phyloP scores from a whole-genome alignment of 495 filamentous ascomycete genomes.

The Aspergillus coremiiformis region DNA sequence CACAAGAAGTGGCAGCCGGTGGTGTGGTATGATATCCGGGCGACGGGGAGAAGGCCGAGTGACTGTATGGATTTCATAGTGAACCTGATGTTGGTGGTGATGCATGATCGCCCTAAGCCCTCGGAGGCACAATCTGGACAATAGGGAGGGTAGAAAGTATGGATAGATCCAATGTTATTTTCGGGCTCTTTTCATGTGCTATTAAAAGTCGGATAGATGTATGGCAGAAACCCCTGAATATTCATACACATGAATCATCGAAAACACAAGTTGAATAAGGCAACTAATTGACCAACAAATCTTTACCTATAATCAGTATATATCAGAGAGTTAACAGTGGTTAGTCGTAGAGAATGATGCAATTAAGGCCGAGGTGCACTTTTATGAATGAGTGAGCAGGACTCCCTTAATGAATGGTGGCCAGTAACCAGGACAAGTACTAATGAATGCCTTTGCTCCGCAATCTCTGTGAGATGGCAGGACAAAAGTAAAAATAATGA shows the following conservation, averaged over 20 bases:
- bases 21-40: constrained; percentile 24
- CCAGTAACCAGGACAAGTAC: constrained; percentile 15
- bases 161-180: not conserved
- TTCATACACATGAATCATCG: constrained; percentile 9
- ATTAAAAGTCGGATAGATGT: not conserved
- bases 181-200: not conserved
- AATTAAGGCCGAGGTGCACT: constrained; percentile 1
- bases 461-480: too few relatives aligned
- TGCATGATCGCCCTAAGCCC: constrained; percentile 21
- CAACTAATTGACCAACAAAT: not conserved
- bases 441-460: too few relatives aligned
- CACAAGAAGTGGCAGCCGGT: constrained; percentile 22
- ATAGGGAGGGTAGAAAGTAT: constrained; percentile 4
- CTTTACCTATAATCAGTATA: not conserved
- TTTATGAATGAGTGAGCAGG: constrained; percentile 30
- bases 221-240: constrained; percentile 7
- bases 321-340: not conserved
- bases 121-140: not conserved
- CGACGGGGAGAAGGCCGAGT: constrained; percentile 17
- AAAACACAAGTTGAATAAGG: not conserved
- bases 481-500: not conserved
- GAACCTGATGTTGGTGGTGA: constrained; percentile 13
- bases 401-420: constrained; percentile 27
- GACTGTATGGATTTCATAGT: constrained; percentile 23
- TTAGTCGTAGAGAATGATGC: not conserved